Conservation (phyloP, 805 yeast species). For the Gaillardinia entomophila region DNA sequence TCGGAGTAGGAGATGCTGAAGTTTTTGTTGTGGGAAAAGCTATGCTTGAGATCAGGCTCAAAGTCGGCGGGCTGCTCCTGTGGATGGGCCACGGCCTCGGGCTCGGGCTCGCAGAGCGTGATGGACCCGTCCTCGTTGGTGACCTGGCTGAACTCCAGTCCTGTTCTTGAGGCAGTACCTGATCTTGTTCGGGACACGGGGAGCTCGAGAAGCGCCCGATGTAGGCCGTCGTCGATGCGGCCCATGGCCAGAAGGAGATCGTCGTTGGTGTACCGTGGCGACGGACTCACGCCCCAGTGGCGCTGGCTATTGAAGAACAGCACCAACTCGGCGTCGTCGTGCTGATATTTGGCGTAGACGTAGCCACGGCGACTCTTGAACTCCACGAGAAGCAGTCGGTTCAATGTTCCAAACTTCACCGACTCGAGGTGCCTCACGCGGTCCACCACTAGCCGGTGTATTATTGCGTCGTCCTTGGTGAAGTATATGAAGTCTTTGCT, state of each 20-base stretch:
- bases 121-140: not conserved
- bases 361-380: conserved; percentile 4
- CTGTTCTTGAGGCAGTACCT: no score
- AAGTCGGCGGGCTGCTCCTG: conserved; percentile 34
- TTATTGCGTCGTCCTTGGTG: conserved; percentile 2
- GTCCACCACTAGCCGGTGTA: conserved; percentile 5
- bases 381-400: conserved; percentile 6
- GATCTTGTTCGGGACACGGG: no score
- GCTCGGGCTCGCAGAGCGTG: not conserved
- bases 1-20: conserved; percentile 64
- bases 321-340: conserved; percentile 6
- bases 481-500: conserved; percentile 3
- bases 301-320: conserved; percentile 5
- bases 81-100: conserved; percentile 1
- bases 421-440: conserved; percentile 5
- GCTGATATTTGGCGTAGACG: conserved; percentile 5
- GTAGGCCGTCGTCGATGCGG: not conserved
- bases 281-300: conserved; percentile 2
- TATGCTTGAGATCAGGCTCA: conserved; percentile 40
- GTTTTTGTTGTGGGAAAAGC: conserved; percentile 47
- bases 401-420: conserved; percentile 6
- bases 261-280: conserved; percentile 3
- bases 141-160: no score
- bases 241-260: conserved; percentile 3
- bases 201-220: not conserved